Evolutionary conservation across 108 stramenopile species (phyloP), one percentile per base, ranked within the genome.

Genomic region (Conticribra weissflogii): DNA sequence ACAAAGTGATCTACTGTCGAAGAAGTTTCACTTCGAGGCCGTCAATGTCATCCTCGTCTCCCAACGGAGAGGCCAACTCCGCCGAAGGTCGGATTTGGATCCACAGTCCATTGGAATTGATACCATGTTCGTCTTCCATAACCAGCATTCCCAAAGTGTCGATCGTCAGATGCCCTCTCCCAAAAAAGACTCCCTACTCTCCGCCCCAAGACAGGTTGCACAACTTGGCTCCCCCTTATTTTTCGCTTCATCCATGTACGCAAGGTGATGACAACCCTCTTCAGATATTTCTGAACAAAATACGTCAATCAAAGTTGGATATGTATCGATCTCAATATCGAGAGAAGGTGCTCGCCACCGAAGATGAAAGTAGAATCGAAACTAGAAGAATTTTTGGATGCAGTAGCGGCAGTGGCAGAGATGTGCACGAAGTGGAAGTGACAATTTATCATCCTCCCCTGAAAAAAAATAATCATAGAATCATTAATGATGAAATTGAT

Each of bases 241-340:
- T 41, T 59, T 32, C 33, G 24, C 45, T 16, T 59, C 57, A 32
- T 73, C 72, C 24, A n/a, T 24, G 41, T 18, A 45, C 57, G 15
- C 34, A 66, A 23, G 55, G 12, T 12, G 12, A 41, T 12, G 12
- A 57, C 56, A 32, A 30, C 4, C 19, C 28, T 15, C 25, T 2
- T 2, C 9, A 48, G 28, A 56, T 5, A 19, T 30, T 60, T 3
- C 61, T 79, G 8, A 28, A 22, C 32, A 31, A 75, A 63, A 47
- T 69, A 1, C 23, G 29, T 46, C 18, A 63, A 27, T 48, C 52
- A 2, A 79, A 75, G 54, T n/a, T 41, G 15, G 67, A 74, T 17
- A 71, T 79, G 23, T 76, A 75, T 46, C 30, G 51, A 75, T 51
- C 67, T 33, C 73, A 79, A 76, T 76, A 75, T 57, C 47, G 36